Evolutionary conservation across 2,329 filamentous ascomycete genomes (phyloP).

Genomic region (Hymenoscyphus infarciens): DNA sequence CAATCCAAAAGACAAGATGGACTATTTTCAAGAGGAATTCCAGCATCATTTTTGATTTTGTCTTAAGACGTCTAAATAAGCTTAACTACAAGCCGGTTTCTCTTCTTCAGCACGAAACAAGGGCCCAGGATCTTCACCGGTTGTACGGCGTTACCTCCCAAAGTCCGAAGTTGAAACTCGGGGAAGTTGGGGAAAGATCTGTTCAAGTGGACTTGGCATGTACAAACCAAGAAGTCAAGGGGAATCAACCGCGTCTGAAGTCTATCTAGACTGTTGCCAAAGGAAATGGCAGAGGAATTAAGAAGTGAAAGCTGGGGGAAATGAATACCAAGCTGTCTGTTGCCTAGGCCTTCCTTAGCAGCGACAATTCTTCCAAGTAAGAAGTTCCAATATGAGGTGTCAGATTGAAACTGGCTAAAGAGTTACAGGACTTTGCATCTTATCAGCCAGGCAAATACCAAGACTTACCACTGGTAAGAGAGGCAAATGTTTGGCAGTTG

Average conservation of each 20-base stretch:
- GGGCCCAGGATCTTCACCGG: not conserved
- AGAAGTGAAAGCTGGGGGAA: not conserved
- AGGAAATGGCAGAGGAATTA: not conserved
- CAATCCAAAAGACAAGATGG: not conserved
- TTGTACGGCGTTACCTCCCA: not conserved
- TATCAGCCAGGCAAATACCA: too few relatives aligned
- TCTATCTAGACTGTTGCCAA: not conserved
- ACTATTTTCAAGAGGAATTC: not conserved
- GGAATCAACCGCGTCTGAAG: not conserved
- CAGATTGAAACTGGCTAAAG: too few relatives aligned
- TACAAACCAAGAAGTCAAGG: not conserved
- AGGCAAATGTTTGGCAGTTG: too few relatives aligned
- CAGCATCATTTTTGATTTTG: not conserved
- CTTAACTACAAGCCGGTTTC: not conserved
- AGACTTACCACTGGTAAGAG: too few relatives aligned
- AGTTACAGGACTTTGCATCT: too few relatives aligned
- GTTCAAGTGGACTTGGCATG: not conserved
- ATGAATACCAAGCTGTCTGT: not conserved
- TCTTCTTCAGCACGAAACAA: constrained; percentile 4
- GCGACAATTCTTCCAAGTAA: too few relatives aligned
- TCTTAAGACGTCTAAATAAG: not conserved
- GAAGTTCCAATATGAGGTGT: too few relatives aligned
- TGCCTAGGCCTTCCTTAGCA: not conserved
- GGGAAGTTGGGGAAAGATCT: not conserved
- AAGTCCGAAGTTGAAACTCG: not conserved